A percentile compares a stretch with the other conserved stretches of the same genome.
Evolutionary conservation across 164 flowering plant genomes (phyloP).

Genomic region (Sedum album): DNA sequence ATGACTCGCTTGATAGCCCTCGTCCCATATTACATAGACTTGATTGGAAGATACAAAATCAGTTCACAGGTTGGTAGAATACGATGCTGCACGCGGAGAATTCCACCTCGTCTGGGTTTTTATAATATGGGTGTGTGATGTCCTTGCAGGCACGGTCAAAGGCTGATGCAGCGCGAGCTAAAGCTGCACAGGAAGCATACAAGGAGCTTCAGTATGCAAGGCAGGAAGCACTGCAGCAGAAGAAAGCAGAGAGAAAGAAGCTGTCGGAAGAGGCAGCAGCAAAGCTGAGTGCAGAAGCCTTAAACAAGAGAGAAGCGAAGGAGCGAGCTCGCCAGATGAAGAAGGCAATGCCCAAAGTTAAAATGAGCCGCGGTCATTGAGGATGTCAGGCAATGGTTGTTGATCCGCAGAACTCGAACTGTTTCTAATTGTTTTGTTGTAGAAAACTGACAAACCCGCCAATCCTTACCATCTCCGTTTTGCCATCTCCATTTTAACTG

Average conservation of each 20-base stretch:
- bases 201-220: constrained; percentile 75
- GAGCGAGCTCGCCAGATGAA: constrained; percentile 87
- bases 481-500: too few relatives aligned
- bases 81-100: background rate
- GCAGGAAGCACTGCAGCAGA: constrained; percentile 80
- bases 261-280: constrained; percentile 81
- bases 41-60: constrained; percentile 87
- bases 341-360: constrained; percentile 78
- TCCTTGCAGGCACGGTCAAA: constrained; percentile 67
- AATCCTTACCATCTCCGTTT: background rate
- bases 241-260: constrained; percentile 74
- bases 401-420: background rate
- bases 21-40: constrained; percentile 85
- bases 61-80: constrained; percentile 61
- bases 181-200: constrained; percentile 78
- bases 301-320: constrained; percentile 82
- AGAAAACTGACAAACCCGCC: background rate
- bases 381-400: background rate
- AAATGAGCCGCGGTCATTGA: constrained; percentile 66
- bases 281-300: constrained; percentile 71
- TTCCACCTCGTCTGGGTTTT: background rate
- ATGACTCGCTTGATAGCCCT: constrained; percentile 88
- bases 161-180: constrained; percentile 63
- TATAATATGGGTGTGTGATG: background rate
- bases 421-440: background rate